phyloP scores from a whole-genome alignment of 164 flowering plant species.

The Nymphaea colorata region DNA sequence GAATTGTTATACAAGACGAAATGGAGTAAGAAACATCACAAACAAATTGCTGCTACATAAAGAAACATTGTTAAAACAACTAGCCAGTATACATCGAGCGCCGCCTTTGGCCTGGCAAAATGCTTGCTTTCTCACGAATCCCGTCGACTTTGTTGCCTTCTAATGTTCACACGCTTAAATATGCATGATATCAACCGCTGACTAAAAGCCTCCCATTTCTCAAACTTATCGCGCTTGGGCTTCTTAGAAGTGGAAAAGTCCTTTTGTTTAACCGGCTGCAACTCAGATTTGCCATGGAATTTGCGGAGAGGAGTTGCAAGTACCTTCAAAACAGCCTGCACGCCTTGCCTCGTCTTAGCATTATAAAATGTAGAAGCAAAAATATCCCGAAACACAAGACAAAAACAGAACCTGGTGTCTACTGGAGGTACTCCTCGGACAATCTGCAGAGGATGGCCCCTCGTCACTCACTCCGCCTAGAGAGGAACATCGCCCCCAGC shows the following conservation, averaged over 20 bases:
- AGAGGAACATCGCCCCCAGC: conserved; percentile 96
- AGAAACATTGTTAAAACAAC: no score
- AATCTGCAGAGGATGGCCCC: conserved; percentile 37
- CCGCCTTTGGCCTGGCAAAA: no score
- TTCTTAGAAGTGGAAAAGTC: conserved; percentile 22
- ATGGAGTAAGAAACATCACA: no score
- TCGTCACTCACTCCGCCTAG: conserved; percentile 67
- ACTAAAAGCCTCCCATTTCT: conserved; percentile 66
- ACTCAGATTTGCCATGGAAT: conserved; percentile 16
- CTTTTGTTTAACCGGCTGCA: conserved; percentile 26
- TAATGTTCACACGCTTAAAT: conserved; percentile 46
- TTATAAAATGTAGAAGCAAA: no score
- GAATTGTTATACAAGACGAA: no score
- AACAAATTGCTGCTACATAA: no score
- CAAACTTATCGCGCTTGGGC: conserved; percentile 39
- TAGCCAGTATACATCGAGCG: no score
- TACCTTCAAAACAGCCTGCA: conserved; percentile 32
- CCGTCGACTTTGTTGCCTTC: conserved; percentile 19
- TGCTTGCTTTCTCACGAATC: neutral
- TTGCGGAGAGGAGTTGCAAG: conserved; percentile 50
- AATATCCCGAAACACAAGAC: no score
- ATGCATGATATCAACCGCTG: conserved; percentile 64
- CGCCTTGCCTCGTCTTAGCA: no score
- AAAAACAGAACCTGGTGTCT: conserved; percentile 32
- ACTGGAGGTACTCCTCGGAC: conserved; percentile 11